phyloP scores from a whole-genome alignment of 192 early-diverging fungal genomes.

The Backusella morwellensis region DNA sequence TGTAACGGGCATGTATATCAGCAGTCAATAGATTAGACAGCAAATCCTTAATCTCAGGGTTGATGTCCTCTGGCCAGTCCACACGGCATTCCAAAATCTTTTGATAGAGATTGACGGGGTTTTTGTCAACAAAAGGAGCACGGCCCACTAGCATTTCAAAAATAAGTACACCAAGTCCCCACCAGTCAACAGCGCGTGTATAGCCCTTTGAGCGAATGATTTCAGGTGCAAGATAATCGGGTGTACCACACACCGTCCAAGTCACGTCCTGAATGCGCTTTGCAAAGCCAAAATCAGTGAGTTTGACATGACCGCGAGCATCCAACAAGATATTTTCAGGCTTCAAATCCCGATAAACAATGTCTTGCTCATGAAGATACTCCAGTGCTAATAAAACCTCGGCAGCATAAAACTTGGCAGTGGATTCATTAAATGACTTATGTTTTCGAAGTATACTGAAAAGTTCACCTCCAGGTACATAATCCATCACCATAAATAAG shows the following conservation, averaged over 20 bases:
- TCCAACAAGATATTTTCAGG: slow-evolving; percentile 86
- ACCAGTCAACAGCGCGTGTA: slow-evolving; percentile 90
- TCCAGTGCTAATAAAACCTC: slow-evolving; percentile 89
- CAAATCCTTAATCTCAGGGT: slow-evolving; percentile 67
- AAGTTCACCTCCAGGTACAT: slow-evolving; percentile 90
- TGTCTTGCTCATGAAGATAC: slow-evolving; percentile 88
- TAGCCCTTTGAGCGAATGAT: slow-evolving; percentile 85
- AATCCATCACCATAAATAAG: slow-evolving; percentile 92
- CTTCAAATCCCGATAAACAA: slow-evolving; percentile 84
- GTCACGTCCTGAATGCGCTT: slow-evolving; percentile 40
- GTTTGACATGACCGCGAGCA: slow-evolving; percentile 86
- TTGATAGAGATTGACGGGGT: slow-evolving; percentile 85
- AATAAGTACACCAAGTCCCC: slow-evolving; percentile 89
- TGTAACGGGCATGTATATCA: slow-evolving; percentile 73
- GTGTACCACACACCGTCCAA: slow-evolving; percentile 76
- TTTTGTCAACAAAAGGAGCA: slow-evolving; percentile 87
- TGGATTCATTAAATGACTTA: slow-evolving; percentile 39
- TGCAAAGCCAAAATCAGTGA: slow-evolving; percentile 95
- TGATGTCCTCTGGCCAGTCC: slow-evolving; percentile 72
- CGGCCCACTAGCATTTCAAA: slow-evolving; percentile 80
- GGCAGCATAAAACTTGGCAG: slow-evolving; percentile 82
- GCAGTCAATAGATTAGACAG: slow-evolving; percentile 72
- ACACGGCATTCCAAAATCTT: slow-evolving; percentile 80
- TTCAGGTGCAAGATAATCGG: slow-evolving; percentile 89
- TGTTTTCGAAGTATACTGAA: slow-evolving; percentile 68